These are phyloP conservation scores for Claviceps capensis DNA, from an alignment of 2,329 filamentous ascomycete genomes.

Conservation along the genomic window DNA sequence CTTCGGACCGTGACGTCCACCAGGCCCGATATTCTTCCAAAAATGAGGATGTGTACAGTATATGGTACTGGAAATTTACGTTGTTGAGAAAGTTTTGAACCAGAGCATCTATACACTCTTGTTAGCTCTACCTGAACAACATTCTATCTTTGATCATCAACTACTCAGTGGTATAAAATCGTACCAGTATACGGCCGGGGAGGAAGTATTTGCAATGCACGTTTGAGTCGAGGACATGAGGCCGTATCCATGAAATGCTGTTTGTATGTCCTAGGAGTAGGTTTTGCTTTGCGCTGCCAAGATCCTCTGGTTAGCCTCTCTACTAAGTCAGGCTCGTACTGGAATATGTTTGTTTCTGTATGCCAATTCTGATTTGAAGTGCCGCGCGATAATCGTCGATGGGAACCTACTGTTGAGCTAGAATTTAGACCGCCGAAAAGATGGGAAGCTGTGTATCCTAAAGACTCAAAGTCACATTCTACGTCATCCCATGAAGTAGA, in stretches of 20 bases:
- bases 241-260: constrained; percentile 8
- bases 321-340: background rate
- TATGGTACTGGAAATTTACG: constrained; percentile 26
- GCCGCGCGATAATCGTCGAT: background rate
- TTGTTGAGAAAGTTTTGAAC: constrained; percentile 24
- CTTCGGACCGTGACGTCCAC: constrained; percentile 18
- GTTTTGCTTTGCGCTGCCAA: constrained; percentile 9
- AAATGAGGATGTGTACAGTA: constrained; percentile 22
- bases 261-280: constrained; percentile 9
- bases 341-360: too few relatives aligned
- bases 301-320: background rate
- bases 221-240: constrained; percentile 17
- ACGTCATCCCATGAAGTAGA: constrained; percentile 14
- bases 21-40: constrained; percentile 22
- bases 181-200: constrained; percentile 21
- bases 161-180: background rate
- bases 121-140: background rate
- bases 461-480: constrained; percentile 17
- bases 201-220: constrained; percentile 19
- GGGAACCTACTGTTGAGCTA: background rate
- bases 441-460: constrained; percentile 23
- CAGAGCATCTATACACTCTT: constrained; percentile 16
- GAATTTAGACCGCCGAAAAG: constrained; percentile 15
- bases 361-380: background rate
- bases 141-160: background rate